These are phyloP conservation scores for Penicillium cosmopolitanum DNA, from an alignment of 495 filamentous ascomycete species.

Conservation along the genomic window DNA sequence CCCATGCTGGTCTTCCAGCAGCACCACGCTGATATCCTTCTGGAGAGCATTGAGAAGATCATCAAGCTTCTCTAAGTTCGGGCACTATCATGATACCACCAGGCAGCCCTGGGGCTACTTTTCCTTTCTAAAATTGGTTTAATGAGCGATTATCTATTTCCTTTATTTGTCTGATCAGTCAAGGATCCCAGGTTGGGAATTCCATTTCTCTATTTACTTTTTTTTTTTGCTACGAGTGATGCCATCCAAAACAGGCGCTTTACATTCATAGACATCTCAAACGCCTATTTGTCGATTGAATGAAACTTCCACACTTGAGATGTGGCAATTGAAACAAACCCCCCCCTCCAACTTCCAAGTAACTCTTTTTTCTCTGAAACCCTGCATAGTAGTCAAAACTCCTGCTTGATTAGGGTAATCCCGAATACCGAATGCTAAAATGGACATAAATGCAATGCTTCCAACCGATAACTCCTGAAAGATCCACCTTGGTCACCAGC, in stretches of 20 bases:
- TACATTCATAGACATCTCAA: conserved; percentile 28
- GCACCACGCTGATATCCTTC: conserved; percentile 76
- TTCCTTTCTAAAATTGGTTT: conserved; percentile 22
- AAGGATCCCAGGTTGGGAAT: not conserved
- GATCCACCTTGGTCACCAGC: conserved; percentile 1
- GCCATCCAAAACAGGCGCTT: conserved; percentile 25
- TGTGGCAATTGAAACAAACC: not conserved
- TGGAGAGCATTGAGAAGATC: conserved; percentile 77
- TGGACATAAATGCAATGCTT: conserved; percentile 28
- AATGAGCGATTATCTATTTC: conserved; percentile 30
- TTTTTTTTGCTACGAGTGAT: conserved; percentile 23
- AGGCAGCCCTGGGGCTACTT: conserved; percentile 16
- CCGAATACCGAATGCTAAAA: conserved; percentile 19
- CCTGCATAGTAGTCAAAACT: conserved; percentile 9
- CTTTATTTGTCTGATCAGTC: conserved; percentile 7
- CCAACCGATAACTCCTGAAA: conserved; percentile 29
- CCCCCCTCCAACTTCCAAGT: conserved; percentile 1
- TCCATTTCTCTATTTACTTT: conserved; percentile 3
- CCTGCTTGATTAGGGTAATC: conserved; percentile 14
- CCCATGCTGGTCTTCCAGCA: conserved; percentile 98
- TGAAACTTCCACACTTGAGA: conserved; percentile 11
- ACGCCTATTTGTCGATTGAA: conserved; percentile 20
- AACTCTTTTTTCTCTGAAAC: conserved; percentile 3
- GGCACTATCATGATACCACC: conserved; percentile 10
- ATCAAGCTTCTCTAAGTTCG: conserved; percentile 57